These are phyloP conservation scores for Exserohilum rostratum DNA, from an alignment of 2,329 filamentous ascomycete species.

Conservation along the genomic window DNA sequence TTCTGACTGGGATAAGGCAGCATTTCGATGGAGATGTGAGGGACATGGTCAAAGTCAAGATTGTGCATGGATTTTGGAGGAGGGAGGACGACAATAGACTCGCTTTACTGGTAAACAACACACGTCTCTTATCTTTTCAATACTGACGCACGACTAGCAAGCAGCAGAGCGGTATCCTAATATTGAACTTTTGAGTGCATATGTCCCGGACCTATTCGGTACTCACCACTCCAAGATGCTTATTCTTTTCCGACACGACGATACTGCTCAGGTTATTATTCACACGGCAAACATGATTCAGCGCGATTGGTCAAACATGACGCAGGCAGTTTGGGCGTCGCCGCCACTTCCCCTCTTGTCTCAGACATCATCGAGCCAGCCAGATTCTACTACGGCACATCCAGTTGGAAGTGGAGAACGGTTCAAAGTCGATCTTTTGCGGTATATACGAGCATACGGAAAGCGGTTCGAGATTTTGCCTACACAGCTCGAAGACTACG, in stretches of 20 bases:
- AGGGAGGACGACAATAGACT: slow-evolving; percentile 66
- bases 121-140: background rate
- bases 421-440: slow-evolving; percentile 78
- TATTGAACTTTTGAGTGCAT: slow-evolving; percentile 73
- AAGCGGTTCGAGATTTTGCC: slow-evolving; percentile 61
- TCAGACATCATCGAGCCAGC: background rate
- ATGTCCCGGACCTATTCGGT: slow-evolving; percentile 82
- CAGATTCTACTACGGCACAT: slow-evolving; percentile 2
- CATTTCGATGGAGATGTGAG: slow-evolving; percentile 65
- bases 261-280: slow-evolving; percentile 77
- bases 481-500: slow-evolving; percentile 64
- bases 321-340: slow-evolving; percentile 80
- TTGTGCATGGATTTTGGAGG: slow-evolving; percentile 71
- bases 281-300: slow-evolving; percentile 93
- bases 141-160: slow-evolving; percentile 55
- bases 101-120: slow-evolving; percentile 59
- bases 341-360: slow-evolving; percentile 66
- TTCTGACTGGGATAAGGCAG: slow-evolving; percentile 32
- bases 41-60: slow-evolving; percentile 59
- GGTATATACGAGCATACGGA: slow-evolving; percentile 75
- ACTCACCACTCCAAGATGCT: slow-evolving; percentile 90
- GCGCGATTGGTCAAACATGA: slow-evolving; percentile 87
- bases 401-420: slow-evolving; percentile 66
- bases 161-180: slow-evolving; percentile 68
- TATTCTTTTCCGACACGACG: slow-evolving; percentile 78